Evolutionary conservation across 2,329 filamentous ascomycete species (phyloP).

Genomic region (Lojkania enalia): DNA sequence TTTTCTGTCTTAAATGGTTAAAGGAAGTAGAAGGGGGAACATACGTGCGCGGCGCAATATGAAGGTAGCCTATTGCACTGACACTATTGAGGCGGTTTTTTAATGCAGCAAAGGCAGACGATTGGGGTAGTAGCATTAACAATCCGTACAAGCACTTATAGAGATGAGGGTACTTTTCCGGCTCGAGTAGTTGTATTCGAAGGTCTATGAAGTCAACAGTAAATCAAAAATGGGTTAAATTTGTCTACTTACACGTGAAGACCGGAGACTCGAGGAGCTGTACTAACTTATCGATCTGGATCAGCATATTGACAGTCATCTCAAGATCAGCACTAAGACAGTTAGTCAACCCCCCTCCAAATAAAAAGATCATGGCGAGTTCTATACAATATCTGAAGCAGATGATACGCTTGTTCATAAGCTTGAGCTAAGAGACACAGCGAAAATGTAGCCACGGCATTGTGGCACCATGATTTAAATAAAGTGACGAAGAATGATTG

Average conservation of each 20-base stretch:
- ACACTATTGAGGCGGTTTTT: conserved; percentile 98
- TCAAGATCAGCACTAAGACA: conserved; percentile 82
- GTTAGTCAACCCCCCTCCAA: conserved; percentile 34
- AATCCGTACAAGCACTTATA: conserved; percentile 98
- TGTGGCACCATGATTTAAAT: conserved; percentile 98
- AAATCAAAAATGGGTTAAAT: no score
- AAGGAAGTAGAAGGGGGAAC: conserved; percentile 49
- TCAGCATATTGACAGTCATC: conserved; percentile 98
- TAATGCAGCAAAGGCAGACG: conserved; percentile 91
- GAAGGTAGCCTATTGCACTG: conserved; percentile 92
- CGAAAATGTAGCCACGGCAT: conserved; percentile 96
- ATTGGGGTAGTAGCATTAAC: conserved; percentile 97
- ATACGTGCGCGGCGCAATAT: conserved; percentile 78
- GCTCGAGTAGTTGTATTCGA: conserved; percentile 90
- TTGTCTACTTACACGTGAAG: conserved; percentile 87
- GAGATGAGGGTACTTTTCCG: conserved; percentile 89
- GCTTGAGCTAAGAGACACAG: conserved; percentile 93
- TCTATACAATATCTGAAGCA: conserved; percentile 91
- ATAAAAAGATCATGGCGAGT: neutral
- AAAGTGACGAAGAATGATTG: conserved; percentile 93
- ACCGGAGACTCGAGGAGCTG: conserved; percentile 96
- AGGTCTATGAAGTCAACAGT: conserved; percentile 66
- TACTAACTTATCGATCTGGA: conserved; percentile 97
- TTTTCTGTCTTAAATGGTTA: conserved; percentile 48
- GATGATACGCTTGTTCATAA: conserved; percentile 95